Conservation (phyloP, 23 red algal genomes). For the Agarophyton chilense region DNA sequence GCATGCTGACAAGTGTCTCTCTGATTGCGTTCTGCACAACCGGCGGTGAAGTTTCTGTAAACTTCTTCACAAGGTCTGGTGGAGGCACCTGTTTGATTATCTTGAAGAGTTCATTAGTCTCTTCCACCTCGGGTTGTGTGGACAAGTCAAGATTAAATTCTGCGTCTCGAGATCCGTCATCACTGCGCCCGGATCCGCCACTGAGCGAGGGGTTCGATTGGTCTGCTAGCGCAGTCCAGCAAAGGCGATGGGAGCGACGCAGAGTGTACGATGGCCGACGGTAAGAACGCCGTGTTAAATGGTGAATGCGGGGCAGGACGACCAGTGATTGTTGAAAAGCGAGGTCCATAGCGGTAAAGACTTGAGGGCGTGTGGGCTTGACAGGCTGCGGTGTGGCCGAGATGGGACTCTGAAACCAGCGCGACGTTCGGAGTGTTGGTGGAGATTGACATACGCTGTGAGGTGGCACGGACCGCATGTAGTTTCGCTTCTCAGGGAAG, state of each 20-base stretch:
- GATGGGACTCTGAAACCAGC: not conserved
- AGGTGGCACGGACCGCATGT: too few relatives aligned
- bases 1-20: constrained; percentile 84
- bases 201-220: not conserved
- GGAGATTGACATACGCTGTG: too few relatives aligned
- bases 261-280: not conserved
- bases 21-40: constrained; percentile 91
- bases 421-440: too few relatives aligned
- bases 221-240: constrained; percentile 22
- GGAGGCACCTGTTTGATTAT: constrained; percentile 76
- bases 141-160: constrained; percentile 69
- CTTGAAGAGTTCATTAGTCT: constrained; percentile 76
- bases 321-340: not conserved
- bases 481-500: too few relatives aligned
- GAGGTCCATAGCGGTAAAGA: not conserved
- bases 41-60: constrained; percentile 73
- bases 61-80: constrained; percentile 79
- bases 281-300: not conserved
- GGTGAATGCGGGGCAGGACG: not conserved
- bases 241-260: not conserved
- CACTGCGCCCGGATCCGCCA: constrained; percentile 29
- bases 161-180: constrained; percentile 78
- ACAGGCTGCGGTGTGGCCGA: not conserved
- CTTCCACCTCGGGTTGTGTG: constrained; percentile 5
- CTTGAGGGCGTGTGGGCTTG: not conserved